Evolutionary conservation across 1,139 yeast genomes (phyloP).

Genomic region (Nadsonia commutata): DNA sequence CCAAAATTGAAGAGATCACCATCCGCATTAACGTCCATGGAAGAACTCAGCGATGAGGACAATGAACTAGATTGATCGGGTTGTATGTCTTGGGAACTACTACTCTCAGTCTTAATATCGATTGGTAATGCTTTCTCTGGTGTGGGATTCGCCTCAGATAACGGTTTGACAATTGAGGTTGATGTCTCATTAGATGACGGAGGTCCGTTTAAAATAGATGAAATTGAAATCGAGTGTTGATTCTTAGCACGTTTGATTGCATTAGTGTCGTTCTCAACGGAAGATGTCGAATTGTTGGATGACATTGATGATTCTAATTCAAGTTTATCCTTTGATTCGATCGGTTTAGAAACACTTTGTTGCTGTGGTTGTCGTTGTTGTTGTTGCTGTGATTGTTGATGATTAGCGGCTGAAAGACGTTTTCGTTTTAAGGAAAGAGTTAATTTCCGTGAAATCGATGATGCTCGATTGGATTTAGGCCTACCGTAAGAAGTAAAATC

Average conservation of each 20-base stretch:
- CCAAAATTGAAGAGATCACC: not conserved
- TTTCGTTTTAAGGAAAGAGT: too few relatives aligned
- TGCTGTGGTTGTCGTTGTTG: slow-evolving; percentile 2
- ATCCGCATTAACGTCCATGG: too few relatives aligned
- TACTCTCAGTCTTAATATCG: too few relatives aligned
- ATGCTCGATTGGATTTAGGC: not conserved
- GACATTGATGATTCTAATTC: not conserved
- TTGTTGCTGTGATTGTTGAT: not conserved
- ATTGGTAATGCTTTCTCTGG: not conserved
- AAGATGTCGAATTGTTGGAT: not conserved
- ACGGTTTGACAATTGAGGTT: too few relatives aligned
- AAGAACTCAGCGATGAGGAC: not conserved
- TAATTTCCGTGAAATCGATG: too few relatives aligned
- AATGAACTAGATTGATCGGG: too few relatives aligned
- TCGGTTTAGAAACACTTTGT: slow-evolving; percentile 1
- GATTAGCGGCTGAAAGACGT: too few relatives aligned
- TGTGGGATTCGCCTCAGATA: too few relatives aligned
- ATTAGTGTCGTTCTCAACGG: too few relatives aligned
- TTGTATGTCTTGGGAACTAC: too few relatives aligned
- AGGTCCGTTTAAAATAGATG: not conserved
- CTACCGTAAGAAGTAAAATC: not conserved
- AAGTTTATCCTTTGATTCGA: not conserved
- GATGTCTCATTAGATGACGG: too few relatives aligned
- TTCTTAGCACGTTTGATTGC: not conserved
- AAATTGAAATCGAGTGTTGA: not conserved